Conservation (phyloP, 208 protist species). For the Acanthamoeba divionensis region DNA sequence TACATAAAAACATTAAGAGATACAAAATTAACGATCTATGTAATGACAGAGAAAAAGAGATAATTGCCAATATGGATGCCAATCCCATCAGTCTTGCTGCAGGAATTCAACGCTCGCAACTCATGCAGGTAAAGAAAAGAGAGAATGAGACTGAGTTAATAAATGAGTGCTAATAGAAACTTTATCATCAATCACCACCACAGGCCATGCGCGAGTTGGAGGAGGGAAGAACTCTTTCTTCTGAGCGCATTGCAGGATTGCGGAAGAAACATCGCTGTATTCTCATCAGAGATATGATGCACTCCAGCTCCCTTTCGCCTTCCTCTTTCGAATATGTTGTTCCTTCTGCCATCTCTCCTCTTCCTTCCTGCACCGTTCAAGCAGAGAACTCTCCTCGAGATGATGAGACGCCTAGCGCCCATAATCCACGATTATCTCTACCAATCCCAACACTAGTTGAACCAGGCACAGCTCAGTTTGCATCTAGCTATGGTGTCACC, state of each 20-base stretch:
- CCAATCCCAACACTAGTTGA: no score
- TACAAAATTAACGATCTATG: not conserved
- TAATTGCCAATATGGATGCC: not conserved
- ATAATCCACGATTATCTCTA: no score
- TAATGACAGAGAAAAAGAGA: slow-evolving; percentile 23
- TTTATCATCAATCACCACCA: not conserved
- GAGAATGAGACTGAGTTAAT: not conserved
- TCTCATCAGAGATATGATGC: slow-evolving; percentile 5
- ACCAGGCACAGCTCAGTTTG: no score
- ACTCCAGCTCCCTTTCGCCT: not conserved
- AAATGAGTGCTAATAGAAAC: no score
- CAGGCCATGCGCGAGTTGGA: slow-evolving; percentile 28
- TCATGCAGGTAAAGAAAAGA: not conserved
- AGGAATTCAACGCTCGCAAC: not conserved
- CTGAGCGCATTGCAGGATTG: not conserved
- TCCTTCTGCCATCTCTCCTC: not conserved
- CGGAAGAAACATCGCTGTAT: slow-evolving; percentile 17
- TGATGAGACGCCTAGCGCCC: no score
- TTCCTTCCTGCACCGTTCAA: not conserved
- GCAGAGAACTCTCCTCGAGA: no score
- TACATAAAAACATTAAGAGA: not conserved
- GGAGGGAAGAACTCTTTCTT: not conserved
- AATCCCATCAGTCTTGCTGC: slow-evolving; percentile 35
- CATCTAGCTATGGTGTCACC: no score
- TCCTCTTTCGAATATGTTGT: not conserved